Base-by-base conservation (phyloP, 352 stramenopile genomes). In the Globisporangium megalacanthum region DNA sequence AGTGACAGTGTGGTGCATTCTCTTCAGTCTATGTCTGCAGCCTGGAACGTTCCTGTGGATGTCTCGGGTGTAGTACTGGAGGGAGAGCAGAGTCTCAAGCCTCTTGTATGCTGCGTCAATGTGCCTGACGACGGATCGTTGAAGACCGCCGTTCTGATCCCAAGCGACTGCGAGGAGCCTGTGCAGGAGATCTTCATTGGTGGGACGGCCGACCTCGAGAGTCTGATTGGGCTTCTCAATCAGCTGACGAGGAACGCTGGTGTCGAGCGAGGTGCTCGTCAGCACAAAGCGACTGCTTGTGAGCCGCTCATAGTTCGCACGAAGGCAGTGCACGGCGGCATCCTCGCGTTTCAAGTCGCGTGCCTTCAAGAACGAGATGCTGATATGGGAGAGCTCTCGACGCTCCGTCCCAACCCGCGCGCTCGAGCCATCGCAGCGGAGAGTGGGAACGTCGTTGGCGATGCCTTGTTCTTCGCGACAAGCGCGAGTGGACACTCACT, bases 131-230 rank as follows among this genome's bases (percentile, higher is more conserved):
- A 7, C 9, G 41, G 17, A 11, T 47, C 41, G 20, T 31, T 69
- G 15, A 59, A 62, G 13, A 75, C 52, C 31, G 70, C 65, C 1
- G 49, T 73, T 29, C 19, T 77, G 15, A 73, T 79, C 29, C 68
- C 70, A n/a, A 64, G 51, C 45, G 54, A 48, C 20, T 56, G 4
- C 48, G 48, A 56, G 3, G 65, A 70, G 13, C 49, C 68, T 6
- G 48, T 79, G 10, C 56, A 77, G 19, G 70, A 79, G 47, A 50
- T 79, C 11, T 79, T 73, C 54, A 35, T 77, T 19, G 35, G 58
- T 7, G 49, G 60, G 48, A 52, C 53, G n/a, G 47, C 56, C 4
- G 41, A 37, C 9, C 14, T 14, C 1, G 13, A 4, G 5, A 62
- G 22, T 9, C 25, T 62, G 41, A 46, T 8, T 20, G 35, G 10